Evolutionary conservation across 805 yeast species (phyloP).

Genomic region (Candida saitoana): DNA sequence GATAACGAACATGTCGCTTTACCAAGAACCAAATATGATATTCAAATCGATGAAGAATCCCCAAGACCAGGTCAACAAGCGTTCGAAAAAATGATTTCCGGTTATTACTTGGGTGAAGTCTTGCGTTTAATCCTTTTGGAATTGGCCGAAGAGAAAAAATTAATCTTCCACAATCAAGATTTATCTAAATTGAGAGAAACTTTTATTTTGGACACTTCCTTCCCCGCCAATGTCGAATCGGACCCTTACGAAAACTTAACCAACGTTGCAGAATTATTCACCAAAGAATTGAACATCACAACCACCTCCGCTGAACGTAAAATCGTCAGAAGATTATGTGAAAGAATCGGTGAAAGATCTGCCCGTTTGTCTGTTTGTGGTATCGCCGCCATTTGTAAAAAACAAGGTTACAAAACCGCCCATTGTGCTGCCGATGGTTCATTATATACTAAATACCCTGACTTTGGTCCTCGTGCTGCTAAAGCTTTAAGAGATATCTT

Average conservation of each 20-base stretch:
- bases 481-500: slow-evolving; percentile 83
- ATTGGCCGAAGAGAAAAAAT: slow-evolving; percentile 52
- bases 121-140: slow-evolving; percentile 78
- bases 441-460: slow-evolving; percentile 90
- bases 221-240: slow-evolving; percentile 81
- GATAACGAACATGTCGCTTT: slow-evolving; percentile 81
- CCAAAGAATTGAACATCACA: slow-evolving; percentile 51
- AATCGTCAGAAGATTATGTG: slow-evolving; percentile 77
- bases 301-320: slow-evolving; percentile 78
- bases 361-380: slow-evolving; percentile 93
- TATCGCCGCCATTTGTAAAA: slow-evolving; percentile 87
- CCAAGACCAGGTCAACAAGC: slow-evolving; percentile 97
- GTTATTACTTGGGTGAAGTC: slow-evolving; percentile 92
- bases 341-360: slow-evolving; percentile 85
- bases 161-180: slow-evolving; percentile 70
- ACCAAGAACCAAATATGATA: slow-evolving; percentile 89
- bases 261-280: slow-evolving; percentile 68
- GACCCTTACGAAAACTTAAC: slow-evolving; percentile 82
- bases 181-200: slow-evolving; percentile 55
- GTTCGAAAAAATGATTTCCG: slow-evolving; percentile 96
- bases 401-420: slow-evolving; percentile 71
- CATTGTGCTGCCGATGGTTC: slow-evolving; percentile 98
- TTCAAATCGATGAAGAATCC: slow-evolving; percentile 72
- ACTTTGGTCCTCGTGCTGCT: slow-evolving; percentile 85
- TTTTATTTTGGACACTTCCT: slow-evolving; percentile 83